Evolutionary conservation across 1,139 yeast genomes (phyloP).

Genomic region (Debaryomyces sp.): DNA sequence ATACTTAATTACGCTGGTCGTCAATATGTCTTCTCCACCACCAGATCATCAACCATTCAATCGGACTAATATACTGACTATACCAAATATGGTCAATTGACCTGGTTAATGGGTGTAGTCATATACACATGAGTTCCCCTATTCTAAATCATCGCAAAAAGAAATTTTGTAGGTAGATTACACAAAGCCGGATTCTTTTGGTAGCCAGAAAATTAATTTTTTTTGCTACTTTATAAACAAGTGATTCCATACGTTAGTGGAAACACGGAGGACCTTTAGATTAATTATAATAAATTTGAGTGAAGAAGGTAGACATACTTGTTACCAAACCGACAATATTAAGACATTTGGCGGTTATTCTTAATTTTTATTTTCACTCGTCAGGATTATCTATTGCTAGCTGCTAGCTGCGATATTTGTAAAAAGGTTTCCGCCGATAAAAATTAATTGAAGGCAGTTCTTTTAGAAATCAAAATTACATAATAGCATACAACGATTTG

Average conservation of each 20-base stretch:
- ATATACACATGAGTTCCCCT: neutral
- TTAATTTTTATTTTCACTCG: neutral
- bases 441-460: neutral
- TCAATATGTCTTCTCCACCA: neutral
- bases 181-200: slow-evolving; percentile 1
- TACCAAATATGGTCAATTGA: neutral
- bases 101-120: neutral
- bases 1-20: neutral
- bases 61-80: neutral
- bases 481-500: neutral
- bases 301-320: neutral
- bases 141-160: slow-evolving; percentile 1
- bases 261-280: neutral
- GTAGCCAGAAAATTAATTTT: neutral
- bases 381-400: neutral
- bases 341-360: neutral
- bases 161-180: neutral
- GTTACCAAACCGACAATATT: neutral
- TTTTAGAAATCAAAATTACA: neutral
- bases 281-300: neutral
- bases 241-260: neutral
- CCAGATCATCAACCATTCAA: neutral
- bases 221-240: slow-evolving; percentile 5
- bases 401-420: slow-evolving; percentile 1
- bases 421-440: neutral